A percentile compares a stretch with the other conserved stretches of the same genome.
phyloP scores from a whole-genome alignment of 768 basidiomycete species.

The Wakefieldia striispora region DNA sequence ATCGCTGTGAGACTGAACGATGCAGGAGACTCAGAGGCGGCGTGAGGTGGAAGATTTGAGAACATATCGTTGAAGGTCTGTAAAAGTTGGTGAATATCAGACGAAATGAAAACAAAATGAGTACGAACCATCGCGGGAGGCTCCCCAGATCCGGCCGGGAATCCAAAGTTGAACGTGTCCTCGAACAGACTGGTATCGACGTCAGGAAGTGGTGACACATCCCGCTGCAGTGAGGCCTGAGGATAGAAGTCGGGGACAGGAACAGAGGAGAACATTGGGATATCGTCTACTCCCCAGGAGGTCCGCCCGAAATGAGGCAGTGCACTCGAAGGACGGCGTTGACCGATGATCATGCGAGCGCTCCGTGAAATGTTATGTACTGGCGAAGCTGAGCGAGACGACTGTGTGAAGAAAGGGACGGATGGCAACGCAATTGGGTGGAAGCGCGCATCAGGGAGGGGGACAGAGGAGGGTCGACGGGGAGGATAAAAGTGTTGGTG shows the following conservation, averaged over 20 bases:
- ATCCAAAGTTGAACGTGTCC: constrained; percentile 35
- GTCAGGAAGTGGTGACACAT: constrained; percentile 49
- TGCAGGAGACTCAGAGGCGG: constrained; percentile 5
- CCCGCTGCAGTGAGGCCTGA: constrained; percentile 36
- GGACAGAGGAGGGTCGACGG: constrained; percentile 63
- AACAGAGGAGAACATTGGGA: constrained; percentile 21
- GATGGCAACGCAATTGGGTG: constrained; percentile 45
- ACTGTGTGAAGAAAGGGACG: constrained; percentile 38
- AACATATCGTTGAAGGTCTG: constrained; percentile 28
- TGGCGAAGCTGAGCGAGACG: constrained; percentile 46
- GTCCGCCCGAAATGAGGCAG: constrained; percentile 34
- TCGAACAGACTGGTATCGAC: constrained; percentile 49
- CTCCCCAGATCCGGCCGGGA: constrained; percentile 14
- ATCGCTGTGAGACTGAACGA: constrained; percentile 23
- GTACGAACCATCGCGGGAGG: constrained; percentile 13
- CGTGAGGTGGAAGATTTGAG: constrained; percentile 21
- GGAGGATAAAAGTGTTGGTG: constrained; percentile 33
- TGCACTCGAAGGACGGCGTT: constrained; percentile 51
- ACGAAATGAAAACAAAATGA: fast-evolving
- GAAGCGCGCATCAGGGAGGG: constrained; percentile 45
- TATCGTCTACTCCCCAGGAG: constrained; percentile 27
- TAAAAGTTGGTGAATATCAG: neutral
- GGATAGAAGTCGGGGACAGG: constrained; percentile 6
- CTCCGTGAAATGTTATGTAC: constrained; percentile 43
- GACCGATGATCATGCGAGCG: constrained; percentile 40